Evolutionary conservation across 768 basidiomycete species (phyloP), one percentile per base, ranked within the genome.

Genomic region (Asterophora lycoperdoides): DNA sequence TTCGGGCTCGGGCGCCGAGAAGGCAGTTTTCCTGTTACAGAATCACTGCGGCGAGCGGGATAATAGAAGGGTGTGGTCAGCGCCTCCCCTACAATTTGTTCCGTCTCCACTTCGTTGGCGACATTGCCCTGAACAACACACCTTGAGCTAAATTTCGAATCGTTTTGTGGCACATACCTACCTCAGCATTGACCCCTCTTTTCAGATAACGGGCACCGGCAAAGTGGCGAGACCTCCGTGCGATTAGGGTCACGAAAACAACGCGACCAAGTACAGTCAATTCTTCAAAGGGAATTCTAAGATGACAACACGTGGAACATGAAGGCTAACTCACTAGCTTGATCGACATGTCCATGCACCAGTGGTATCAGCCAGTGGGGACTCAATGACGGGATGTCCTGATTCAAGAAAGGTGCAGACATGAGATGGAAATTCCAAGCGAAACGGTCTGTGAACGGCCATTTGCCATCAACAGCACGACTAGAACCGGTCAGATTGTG

Each of bases 61-160:
- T 77, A 86, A 62, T 93, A 91, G 63, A 96, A 94, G 0, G 93
- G 82, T 0, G 93, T 94, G 0, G 89, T 94, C 5, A 90, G 63
- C 0, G 89, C 87, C 61, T 95, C 93, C 7, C 86, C 88, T 0
- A 95, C 91, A 43, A 99, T 95, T 60, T 99, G 96, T 64, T 99
- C 96, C 0, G 93, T 96, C 68, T 99, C 96, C 1, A 99, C 96
- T 65, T 98, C 96, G 61, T 99, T 99, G 2, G 95, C 95, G 8
- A 98, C 95, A 62, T 94, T 92, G 3, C 96, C 96, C 93, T 96
- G 53, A n/a, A 15, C 30, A 50, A 14, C 28, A 50, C 8, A 29
- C 4, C 17, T 15, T 28, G 23, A 13, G 32, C 18, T 13, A 35
- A 18, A 26, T 13, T 41, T 11, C 9, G 30, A 32, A 17, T 23